Evolutionary conservation across 2,329 filamentous ascomycete genomes (phyloP), one percentile per base, ranked within the genome.

Genomic region (Furcasterigmium furcatum): DNA sequence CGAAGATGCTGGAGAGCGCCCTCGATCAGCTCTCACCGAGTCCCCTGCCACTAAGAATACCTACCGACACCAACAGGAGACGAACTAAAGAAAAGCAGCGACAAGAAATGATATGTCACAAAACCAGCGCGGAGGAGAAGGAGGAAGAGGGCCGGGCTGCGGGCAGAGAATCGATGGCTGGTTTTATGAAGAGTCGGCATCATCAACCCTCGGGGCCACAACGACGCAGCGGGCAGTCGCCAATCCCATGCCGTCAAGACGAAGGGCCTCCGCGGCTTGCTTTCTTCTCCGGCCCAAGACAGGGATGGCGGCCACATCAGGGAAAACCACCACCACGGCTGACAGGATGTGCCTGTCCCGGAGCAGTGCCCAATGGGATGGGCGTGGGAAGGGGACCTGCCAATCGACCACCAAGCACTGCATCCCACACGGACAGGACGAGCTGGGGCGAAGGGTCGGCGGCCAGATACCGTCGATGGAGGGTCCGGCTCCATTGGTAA

Each of bases 101-200:
- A 16, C 27, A 24, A 40, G 21, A 3, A 25, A 32, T 42, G 40
- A 42, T 42, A n/a, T 34, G 29, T 42, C 40, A 34, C 40, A 42
- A 34, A 34, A 19, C 19, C 12, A 16, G 18, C 34, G n/a, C 18
- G 16, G 34, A 12, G n/a, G 34, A 19, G 34, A 36, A 36, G 12
- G 34, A 36, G n/a, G 30, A 34, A n/a, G n/a, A 36, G 34, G 34
- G 18, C 34, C 5, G 34, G n/a, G 12, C n/a, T 16, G 18, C 34
- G 18, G n/a, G 34, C 16, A 36, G 34, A 3, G 30, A 10, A 10
- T 16, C 12, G n/a, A 19, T 19, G 34, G 34, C 34, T 36, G 12
- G n/a, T 16, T 36, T 36, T 36, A 36, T 36, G n/a, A 16, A 16
- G 18, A 16, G 9, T 4, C n/a, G 18, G 30, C 30, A 34, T 34